A percentile compares a stretch with the other conserved stretches of the same genome.
phyloP scores from a whole-genome alignment of 768 basidiomycete species.

The Lentinula raphanica region DNA sequence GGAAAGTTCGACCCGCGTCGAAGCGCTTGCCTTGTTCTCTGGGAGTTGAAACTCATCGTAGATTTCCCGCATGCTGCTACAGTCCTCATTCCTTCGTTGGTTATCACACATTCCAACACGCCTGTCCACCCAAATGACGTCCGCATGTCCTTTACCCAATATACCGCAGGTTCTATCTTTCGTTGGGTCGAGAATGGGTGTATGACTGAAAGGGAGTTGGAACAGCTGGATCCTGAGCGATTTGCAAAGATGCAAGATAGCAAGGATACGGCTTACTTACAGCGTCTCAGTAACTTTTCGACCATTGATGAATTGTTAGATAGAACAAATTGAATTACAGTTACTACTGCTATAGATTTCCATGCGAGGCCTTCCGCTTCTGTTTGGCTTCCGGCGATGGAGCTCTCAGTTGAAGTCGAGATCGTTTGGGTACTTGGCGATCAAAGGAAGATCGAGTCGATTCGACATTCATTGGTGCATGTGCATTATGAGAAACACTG shows the following conservation, averaged over 20 bases:
- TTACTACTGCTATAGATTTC: too few relatives aligned
- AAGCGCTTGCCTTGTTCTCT: slow-evolving; percentile 12
- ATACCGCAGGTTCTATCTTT: slow-evolving; percentile 12
- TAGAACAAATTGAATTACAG: too few relatives aligned
- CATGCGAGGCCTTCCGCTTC: too few relatives aligned
- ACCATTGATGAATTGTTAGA: neutral
- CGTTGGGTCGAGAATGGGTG: slow-evolving; percentile 1
- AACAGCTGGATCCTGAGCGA: neutral
- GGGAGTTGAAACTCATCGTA: slow-evolving; percentile 6
- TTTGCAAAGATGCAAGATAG: neutral
- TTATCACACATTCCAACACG: slow-evolving; percentile 11
- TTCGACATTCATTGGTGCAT: too few relatives aligned
- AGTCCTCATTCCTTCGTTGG: too few relatives aligned
- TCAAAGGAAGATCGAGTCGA: too few relatives aligned
- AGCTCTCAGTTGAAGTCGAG: too few relatives aligned
- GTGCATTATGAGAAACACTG: too few relatives aligned
- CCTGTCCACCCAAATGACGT: slow-evolving; percentile 3
- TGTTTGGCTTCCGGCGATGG: too few relatives aligned
- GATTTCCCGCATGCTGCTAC: too few relatives aligned
- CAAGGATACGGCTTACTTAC: neutral
- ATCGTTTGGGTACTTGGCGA: too few relatives aligned
- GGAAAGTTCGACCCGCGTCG: neutral
- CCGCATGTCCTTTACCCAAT: slow-evolving; percentile 12
- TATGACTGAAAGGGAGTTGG: neutral
- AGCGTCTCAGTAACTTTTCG: neutral